phyloP scores from a whole-genome alignment of 441 rosid species.

The Melianthus villosus region DNA sequence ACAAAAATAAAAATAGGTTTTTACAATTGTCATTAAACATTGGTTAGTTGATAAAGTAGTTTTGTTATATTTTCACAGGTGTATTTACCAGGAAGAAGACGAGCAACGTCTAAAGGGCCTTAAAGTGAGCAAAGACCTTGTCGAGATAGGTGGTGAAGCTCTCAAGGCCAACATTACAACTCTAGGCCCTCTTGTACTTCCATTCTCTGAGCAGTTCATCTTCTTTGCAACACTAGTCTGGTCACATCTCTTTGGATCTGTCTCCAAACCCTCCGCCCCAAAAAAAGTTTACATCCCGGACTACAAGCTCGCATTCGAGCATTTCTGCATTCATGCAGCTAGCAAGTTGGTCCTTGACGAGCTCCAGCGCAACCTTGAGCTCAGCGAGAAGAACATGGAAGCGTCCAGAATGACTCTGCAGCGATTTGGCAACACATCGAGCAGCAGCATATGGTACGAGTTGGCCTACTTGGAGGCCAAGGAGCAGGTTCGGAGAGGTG shows the following conservation, averaged over 20 bases:
- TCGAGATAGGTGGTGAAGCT: constrained; percentile 17
- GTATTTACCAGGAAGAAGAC: constrained; percentile 14
- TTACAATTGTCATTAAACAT: too few species aligned
- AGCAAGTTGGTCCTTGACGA: constrained; percentile 15
- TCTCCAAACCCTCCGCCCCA: too few species aligned
- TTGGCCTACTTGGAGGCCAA: constrained; percentile 17
- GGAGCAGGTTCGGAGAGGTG: constrained; percentile 11
- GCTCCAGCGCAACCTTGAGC: constrained; percentile 14
- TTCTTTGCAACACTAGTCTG: constrained; percentile 11
- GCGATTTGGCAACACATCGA: constrained; percentile 16
- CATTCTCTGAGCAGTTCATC: constrained; percentile 15
- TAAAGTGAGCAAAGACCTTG: constrained; percentile 14
- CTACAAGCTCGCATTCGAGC: constrained; percentile 16
- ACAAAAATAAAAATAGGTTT: too few species aligned
- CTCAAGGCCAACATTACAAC: constrained; percentile 18
- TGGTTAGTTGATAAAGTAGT: too few species aligned
- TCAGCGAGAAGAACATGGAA: constrained; percentile 15
- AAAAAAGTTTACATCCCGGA: constrained; percentile 11
- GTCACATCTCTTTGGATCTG: constrained; percentile 8
- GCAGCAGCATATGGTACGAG: constrained; percentile 18
- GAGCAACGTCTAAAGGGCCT: constrained; percentile 2
- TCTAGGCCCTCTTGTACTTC: constrained; percentile 14
- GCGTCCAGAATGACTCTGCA: constrained; percentile 15
- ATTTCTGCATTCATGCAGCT: constrained; percentile 17
- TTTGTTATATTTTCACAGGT: constrained; percentile 9